Conservation (phyloP, 2,329 filamentous ascomycete genomes). For the Penicillium sp. region DNA sequence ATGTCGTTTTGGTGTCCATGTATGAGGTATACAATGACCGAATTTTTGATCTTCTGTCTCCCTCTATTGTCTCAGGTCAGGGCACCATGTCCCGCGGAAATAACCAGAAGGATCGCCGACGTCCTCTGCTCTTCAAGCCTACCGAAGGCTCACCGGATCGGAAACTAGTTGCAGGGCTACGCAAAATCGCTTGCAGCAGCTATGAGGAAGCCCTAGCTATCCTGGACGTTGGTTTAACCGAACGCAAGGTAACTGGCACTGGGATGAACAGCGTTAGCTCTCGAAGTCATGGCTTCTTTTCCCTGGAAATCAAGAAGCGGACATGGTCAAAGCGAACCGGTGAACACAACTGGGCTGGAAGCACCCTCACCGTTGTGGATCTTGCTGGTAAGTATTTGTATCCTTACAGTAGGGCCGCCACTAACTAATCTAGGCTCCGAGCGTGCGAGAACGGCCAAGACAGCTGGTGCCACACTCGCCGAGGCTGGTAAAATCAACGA, state of each 20-base stretch:
- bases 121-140: slow-evolving; percentile 84
- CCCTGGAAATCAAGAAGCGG: slow-evolving; percentile 88
- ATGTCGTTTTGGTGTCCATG: slow-evolving; percentile 90
- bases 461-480: slow-evolving; percentile 83
- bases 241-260: slow-evolving; percentile 84
- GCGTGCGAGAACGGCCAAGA: slow-evolving; percentile 88
- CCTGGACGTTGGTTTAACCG: slow-evolving; percentile 81
- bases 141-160: slow-evolving; percentile 84
- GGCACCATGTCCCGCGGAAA: slow-evolving; percentile 42
- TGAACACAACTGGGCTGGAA: slow-evolving; percentile 67
- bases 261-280: slow-evolving; percentile 91
- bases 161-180: slow-evolving; percentile 90
- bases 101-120: slow-evolving; percentile 68
- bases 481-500: slow-evolving; percentile 99
- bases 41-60: slow-evolving; percentile 86
- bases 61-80: slow-evolving; percentile 42
- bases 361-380: slow-evolving; percentile 82
- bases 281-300: slow-evolving; percentile 93
- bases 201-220: slow-evolving; percentile 85
- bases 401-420: not conserved
- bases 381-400: slow-evolving; percentile 62
- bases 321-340: slow-evolving; percentile 47
- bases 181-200: slow-evolving; percentile 81
- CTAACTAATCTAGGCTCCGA: slow-evolving; percentile 62
- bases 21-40: slow-evolving; percentile 99